These are phyloP conservation scores for Salmacisia buchloeana DNA, from an alignment of 1,284 basidiomycete species.

Conservation along the genomic window DNA sequence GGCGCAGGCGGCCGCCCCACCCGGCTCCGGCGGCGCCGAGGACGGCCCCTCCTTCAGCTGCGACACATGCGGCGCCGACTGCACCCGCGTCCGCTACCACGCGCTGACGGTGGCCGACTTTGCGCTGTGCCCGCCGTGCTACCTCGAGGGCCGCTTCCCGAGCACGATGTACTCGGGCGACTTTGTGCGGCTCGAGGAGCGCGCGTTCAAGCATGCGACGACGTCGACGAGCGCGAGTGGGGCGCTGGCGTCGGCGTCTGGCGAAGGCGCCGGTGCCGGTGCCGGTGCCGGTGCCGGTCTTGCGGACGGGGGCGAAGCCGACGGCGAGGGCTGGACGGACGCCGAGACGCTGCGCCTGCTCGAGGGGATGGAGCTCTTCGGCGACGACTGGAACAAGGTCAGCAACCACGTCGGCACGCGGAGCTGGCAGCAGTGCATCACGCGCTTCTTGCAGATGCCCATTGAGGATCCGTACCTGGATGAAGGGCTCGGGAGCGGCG, in stretches of 20 bases:
- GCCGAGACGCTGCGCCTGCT: constrained; percentile 82
- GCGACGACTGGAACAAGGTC: constrained; percentile 91
- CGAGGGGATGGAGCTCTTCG: constrained; percentile 95
- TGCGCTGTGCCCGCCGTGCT: constrained; percentile 64
- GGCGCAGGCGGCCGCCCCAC: constrained; percentile 55
- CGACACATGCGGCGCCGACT: constrained; percentile 91
- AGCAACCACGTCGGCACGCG: constrained; percentile 87
- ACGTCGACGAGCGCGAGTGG: background rate
- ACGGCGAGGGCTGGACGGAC: constrained; percentile 74
- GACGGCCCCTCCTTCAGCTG: constrained; percentile 64
- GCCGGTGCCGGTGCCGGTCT: constrained; percentile 34
- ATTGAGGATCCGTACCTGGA: constrained; percentile 85
- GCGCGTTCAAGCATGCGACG: constrained; percentile 53
- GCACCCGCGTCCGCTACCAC: constrained; percentile 81
- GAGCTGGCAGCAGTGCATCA: constrained; percentile 87
- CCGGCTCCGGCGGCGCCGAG: constrained; percentile 55
- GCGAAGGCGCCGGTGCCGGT: constrained; percentile 53
- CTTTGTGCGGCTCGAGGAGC: constrained; percentile 76
- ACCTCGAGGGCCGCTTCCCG: constrained; percentile 92
- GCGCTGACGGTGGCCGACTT: constrained; percentile 81
- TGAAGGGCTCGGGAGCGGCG: constrained; percentile 49
- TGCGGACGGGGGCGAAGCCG: constrained; percentile 51
- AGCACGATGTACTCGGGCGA: constrained; percentile 93
- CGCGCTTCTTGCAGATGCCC: constrained; percentile 89
- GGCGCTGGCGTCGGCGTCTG: no score